Evolutionary conservation across 2,329 filamentous ascomycete genomes (phyloP).

Genomic region (Fusarium nisikadoi): DNA sequence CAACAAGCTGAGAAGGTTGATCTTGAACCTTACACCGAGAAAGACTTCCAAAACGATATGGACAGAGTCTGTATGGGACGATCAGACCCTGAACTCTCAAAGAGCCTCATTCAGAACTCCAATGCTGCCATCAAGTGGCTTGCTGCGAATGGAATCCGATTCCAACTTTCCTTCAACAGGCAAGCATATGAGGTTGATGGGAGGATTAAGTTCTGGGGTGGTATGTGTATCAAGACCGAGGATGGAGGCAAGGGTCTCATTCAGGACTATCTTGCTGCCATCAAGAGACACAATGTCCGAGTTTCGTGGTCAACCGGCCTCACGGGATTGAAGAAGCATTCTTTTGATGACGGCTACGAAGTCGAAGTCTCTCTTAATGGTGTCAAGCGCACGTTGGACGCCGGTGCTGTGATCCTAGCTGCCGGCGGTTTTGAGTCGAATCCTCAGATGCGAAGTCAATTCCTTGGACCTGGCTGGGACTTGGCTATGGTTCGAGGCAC

Average conservation of each 20-base stretch:
- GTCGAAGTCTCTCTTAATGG: background rate
- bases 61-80: slow-evolving; percentile 20
- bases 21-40: slow-evolving; percentile 2
- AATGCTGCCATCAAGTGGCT: slow-evolving; percentile 18
- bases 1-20: slow-evolving; percentile 11
- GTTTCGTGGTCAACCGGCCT: slow-evolving; percentile 13
- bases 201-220: slow-evolving; percentile 14
- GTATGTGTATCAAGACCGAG: slow-evolving; percentile 11
- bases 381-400: rapidly evolving
- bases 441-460: slow-evolving; percentile 64
- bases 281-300: background rate
- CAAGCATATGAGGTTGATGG: slow-evolving; percentile 15
- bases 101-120: slow-evolving; percentile 1
- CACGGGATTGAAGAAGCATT: background rate
- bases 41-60: slow-evolving; percentile 9
- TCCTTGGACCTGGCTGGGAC: slow-evolving; percentile 54
- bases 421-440: slow-evolving; percentile 53
- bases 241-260: slow-evolving; percentile 18
- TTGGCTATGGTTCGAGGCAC: slow-evolving; percentile 44
- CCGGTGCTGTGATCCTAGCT: background rate
- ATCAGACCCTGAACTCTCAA: slow-evolving; percentile 10
- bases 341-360: background rate
- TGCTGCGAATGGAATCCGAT: slow-evolving; percentile 9
- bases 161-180: slow-evolving; percentile 15
- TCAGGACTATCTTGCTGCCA: slow-evolving; percentile 9